phyloP scores from a whole-genome alignment of 2,329 filamentous ascomycete genomes.

The Penicillium sp. region DNA sequence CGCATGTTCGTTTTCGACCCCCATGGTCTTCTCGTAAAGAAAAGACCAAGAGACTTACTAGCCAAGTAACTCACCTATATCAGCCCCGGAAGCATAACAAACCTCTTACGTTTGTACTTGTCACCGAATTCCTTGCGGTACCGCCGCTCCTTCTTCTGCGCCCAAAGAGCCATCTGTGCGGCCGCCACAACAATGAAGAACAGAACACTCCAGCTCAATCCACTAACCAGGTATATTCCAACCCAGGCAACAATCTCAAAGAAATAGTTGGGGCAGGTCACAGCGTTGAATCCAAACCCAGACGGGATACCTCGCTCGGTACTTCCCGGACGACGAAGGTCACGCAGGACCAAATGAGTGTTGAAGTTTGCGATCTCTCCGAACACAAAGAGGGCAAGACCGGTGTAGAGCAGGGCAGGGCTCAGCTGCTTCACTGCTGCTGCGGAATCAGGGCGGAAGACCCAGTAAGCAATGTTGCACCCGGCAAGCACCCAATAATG shows the following conservation, averaged over 20 bases:
- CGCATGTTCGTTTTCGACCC: background rate
- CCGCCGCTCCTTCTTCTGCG: slow-evolving; percentile 85
- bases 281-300: slow-evolving; percentile 81
- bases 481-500: slow-evolving; percentile 94
- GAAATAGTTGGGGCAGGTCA: slow-evolving; percentile 97
- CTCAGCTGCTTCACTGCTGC: slow-evolving; percentile 61
- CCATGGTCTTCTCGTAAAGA: background rate
- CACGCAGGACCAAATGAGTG: slow-evolving; percentile 78
- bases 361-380: slow-evolving; percentile 81
- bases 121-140: slow-evolving; percentile 91
- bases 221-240: slow-evolving; percentile 78
- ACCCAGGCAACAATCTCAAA: slow-evolving; percentile 89
- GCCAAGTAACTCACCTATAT: slow-evolving; percentile 54
- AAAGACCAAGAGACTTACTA: background rate
- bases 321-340: slow-evolving; percentile 76
- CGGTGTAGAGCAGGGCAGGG: slow-evolving; percentile 65
- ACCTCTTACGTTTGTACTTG: slow-evolving; percentile 94
- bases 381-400: slow-evolving; percentile 73
- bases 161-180: slow-evolving; percentile 85
- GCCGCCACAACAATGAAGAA: slow-evolving; percentile 76
- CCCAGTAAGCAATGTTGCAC: slow-evolving; percentile 78
- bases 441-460: slow-evolving; percentile 77
- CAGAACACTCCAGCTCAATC: slow-evolving; percentile 73
- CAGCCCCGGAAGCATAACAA: slow-evolving; percentile 78
- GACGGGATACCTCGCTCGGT: slow-evolving; percentile 86